These are phyloP conservation scores for Ceratobasidium theobromae DNA, from an alignment of 1,284 basidiomycete species.

Conservation along the genomic window DNA sequence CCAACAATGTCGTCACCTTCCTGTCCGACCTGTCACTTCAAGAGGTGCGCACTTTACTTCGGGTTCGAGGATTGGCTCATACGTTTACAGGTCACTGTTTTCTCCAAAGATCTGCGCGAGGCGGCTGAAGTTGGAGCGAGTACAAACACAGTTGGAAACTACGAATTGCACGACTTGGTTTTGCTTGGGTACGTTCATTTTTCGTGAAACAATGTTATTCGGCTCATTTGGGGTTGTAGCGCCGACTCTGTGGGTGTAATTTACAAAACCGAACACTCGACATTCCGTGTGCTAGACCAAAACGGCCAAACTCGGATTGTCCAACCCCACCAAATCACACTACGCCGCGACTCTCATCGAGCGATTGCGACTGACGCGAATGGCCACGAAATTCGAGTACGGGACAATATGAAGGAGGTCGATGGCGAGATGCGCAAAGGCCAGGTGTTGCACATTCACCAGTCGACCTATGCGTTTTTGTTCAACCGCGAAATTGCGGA, in stretches of 20 bases:
- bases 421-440: conserved; percentile 95
- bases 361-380: conserved; percentile 90
- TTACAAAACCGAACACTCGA: conserved; percentile 94
- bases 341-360: conserved; percentile 79
- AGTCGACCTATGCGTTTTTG: conserved; percentile 92
- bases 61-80: conserved; percentile 8
- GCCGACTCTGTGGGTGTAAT: conserved; percentile 94
- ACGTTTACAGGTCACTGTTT: conserved; percentile 81
- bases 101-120: conserved; percentile 95
- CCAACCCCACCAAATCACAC: conserved; percentile 93
- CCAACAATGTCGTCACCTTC: conserved; percentile 92
- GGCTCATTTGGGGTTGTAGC: conserved; percentile 47
- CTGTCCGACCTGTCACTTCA: conserved; percentile 96
- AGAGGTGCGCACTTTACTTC: conserved; percentile 58
- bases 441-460: conserved; percentile 90
- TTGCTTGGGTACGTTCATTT: conserved; percentile 80
- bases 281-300: conserved; percentile 95
- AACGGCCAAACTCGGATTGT: conserved; percentile 86
- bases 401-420: conserved; percentile 93
- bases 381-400: conserved; percentile 77
- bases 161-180: conserved; percentile 94
- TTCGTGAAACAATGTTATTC: conserved; percentile 13
- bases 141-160: conserved; percentile 87
- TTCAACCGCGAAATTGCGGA: conserved; percentile 89
- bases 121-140: conserved; percentile 94